Conservation (phyloP, 164 flowering plant genomes). For the Tetrastigma voinierianum region DNA sequence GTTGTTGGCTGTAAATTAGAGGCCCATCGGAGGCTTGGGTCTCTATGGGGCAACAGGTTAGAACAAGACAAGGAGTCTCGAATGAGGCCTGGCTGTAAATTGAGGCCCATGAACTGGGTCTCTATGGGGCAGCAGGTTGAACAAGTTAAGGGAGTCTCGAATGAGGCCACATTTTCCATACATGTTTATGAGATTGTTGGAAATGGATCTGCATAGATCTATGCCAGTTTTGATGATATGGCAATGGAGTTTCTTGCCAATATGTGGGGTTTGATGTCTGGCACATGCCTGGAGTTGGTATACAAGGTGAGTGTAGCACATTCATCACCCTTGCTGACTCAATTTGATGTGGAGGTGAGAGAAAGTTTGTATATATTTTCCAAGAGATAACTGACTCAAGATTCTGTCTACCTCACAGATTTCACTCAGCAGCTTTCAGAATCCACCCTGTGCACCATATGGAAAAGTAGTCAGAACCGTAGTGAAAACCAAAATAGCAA, state of each 20-base stretch:
- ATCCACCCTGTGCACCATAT: too few relatives aligned
- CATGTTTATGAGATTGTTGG: constrained; percentile 51
- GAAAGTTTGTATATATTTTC: too few relatives aligned
- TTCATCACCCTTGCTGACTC: constrained; percentile 19
- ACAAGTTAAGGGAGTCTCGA: constrained; percentile 50
- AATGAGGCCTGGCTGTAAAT: too few relatives aligned
- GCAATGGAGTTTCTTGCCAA: constrained; percentile 59
- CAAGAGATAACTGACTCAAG: too few relatives aligned
- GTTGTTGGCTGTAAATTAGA: constrained; percentile 61
- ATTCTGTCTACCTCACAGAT: too few relatives aligned
- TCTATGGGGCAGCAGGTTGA: constrained; percentile 69
- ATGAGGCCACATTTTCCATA: constrained; percentile 55
- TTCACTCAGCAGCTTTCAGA: too few relatives aligned
- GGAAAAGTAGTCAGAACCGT: too few relatives aligned
- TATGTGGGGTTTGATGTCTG: constrained; percentile 28
- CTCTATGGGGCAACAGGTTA: constrained; percentile 25
- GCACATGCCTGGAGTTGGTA: constrained; percentile 44
- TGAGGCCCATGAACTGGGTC: constrained; percentile 71
- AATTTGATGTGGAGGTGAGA: too few relatives aligned
- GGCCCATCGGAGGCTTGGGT: constrained; percentile 60
- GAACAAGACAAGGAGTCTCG: too few relatives aligned
- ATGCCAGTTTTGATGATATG: constrained; percentile 57
- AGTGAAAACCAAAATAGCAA: too few relatives aligned
- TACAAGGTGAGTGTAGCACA: constrained; percentile 39
- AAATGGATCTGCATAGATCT: constrained; percentile 29